A percentile compares a stretch with the other conserved stretches of the same genome.
These are phyloP conservation scores for Dothideomycetes sp. DNA, from an alignment of 2,329 filamentous ascomycete species.

Conservation along the genomic window DNA sequence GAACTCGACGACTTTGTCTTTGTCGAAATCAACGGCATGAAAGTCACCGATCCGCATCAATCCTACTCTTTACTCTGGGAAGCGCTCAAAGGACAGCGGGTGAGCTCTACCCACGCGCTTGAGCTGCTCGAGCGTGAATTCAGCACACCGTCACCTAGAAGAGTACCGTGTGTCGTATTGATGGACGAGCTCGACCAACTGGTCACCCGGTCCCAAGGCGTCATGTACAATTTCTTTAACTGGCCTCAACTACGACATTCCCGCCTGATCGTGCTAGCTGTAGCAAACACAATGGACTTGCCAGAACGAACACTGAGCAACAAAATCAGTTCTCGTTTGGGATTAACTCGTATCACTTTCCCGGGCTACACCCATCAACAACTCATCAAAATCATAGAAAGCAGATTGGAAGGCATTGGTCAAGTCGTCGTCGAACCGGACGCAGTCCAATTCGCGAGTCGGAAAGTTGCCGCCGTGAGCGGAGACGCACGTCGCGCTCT, in stretches of 20 bases:
- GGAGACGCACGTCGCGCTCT: constrained; percentile 87
- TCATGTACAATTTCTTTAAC: constrained; percentile 99
- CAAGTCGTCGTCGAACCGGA: constrained; percentile 78
- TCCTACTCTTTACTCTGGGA: constrained; percentile 95
- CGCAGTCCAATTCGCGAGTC: constrained; percentile 88
- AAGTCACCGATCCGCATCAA: constrained; percentile 95
- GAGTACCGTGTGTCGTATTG: constrained; percentile 89
- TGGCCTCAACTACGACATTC: constrained; percentile 91
- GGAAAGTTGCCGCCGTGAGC: constrained; percentile 93
- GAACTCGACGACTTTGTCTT: constrained; percentile 98
- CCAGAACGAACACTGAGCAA: constrained; percentile 94
- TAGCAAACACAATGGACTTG: constrained; percentile 98
- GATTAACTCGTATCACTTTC: constrained; percentile 90
- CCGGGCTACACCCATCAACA: constrained; percentile 96
- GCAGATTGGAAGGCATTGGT: constrained; percentile 80
- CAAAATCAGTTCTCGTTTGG: constrained; percentile 82
- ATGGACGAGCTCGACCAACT: constrained; percentile 99
- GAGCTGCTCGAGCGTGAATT: constrained; percentile 90
- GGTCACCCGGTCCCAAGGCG: constrained; percentile 96
- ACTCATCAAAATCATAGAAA: constrained; percentile 93
- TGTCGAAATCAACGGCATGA: constrained; percentile 99
- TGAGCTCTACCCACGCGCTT: constrained; percentile 83
- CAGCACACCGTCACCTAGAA: constrained; percentile 76
- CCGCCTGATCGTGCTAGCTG: constrained; percentile 86
- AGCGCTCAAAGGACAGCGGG: constrained; percentile 83